Base-by-base conservation (phyloP, 2,329 filamentous ascomycete species). In the Diaporthe sp. region DNA sequence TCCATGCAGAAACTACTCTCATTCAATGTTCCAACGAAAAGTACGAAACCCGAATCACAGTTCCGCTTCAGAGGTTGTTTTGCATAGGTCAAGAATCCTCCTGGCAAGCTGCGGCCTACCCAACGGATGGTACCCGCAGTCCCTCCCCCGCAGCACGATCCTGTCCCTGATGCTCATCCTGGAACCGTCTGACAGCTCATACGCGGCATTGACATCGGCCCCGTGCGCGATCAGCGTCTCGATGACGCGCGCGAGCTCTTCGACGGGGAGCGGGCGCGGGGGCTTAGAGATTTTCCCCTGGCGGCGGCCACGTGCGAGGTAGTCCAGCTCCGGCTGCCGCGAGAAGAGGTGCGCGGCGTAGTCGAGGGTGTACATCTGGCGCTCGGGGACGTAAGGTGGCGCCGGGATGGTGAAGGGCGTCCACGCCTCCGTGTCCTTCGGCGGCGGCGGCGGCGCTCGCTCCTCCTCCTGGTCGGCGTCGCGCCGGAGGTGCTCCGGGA, bases 141-240 rank as follows among this genome's bases (percentile, higher is more conserved):
- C 2, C 19, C 1, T 45, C 38, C 40, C 60, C 12, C 60, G 60
- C 17, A 33, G 28, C 40, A 54, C 22, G 47, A 69, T 69, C 47
- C 66, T 40, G 13, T 69, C 66, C 47, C 50, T 69, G 47, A 69
- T 69, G 33, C 47, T 69, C 66, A 55, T 55, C 33, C 50, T 55
- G 25, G n/a, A 1, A 15, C 66, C 66, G 6, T 42, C 47, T 19
- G 66, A 0, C 0, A 38, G 4, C 25, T 38, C 33, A 9, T 69
- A 69, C 35, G 22, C 15, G n/a, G 50, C 50, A 13, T 30, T 54
- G 13, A 52, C 33, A n/a, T 69, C 47, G 12, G 66, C 66, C 15
- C 66, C 66, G 35, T 13, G 50, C 33, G 47, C 66, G 19, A 40
- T 13, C 33, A 69, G 66, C n/a, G 9, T 40, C 50, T 69, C 45